Conservation (phyloP, 768 basidiomycete species). For the Termitomyces sp. region DNA sequence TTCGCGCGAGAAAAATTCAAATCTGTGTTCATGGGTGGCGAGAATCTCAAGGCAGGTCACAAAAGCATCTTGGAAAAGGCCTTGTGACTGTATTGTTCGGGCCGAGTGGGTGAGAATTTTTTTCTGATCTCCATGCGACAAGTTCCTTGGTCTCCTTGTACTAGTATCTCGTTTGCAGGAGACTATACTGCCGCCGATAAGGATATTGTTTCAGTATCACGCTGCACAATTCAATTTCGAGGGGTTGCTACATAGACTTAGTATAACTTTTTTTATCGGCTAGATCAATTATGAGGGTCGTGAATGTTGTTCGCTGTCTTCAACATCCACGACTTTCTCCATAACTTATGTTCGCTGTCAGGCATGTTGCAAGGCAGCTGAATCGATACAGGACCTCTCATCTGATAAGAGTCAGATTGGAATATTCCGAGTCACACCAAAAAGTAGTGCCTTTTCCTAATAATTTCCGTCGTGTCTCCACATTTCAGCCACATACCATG, state of each 20-base stretch:
- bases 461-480: constrained; percentile 10
- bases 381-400: constrained; percentile 23
- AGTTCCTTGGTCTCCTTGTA: neutral
- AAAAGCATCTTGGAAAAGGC: too few species aligned
- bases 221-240: neutral
- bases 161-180: neutral
- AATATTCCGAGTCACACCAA: constrained; percentile 30
- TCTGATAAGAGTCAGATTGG: constrained; percentile 34
- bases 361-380: constrained; percentile 22
- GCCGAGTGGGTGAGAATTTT: neutral
- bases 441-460: constrained; percentile 16
- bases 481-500: constrained; percentile 18
- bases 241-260: neutral
- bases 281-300: constrained; percentile 15
- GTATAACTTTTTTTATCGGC: constrained; percentile 8
- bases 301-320: constrained; percentile 13
- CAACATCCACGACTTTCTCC: constrained; percentile 6
- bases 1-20: too few species aligned
- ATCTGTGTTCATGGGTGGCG: too few species aligned
- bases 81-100: neutral
- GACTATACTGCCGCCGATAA: neutral
- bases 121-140: neutral
- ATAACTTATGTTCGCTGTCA: constrained; percentile 25
- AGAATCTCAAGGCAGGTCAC: too few species aligned
- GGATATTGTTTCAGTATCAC: neutral